phyloP scores from a whole-genome alignment of 2,329 filamentous ascomycete species.

The Penicillium sp. region DNA sequence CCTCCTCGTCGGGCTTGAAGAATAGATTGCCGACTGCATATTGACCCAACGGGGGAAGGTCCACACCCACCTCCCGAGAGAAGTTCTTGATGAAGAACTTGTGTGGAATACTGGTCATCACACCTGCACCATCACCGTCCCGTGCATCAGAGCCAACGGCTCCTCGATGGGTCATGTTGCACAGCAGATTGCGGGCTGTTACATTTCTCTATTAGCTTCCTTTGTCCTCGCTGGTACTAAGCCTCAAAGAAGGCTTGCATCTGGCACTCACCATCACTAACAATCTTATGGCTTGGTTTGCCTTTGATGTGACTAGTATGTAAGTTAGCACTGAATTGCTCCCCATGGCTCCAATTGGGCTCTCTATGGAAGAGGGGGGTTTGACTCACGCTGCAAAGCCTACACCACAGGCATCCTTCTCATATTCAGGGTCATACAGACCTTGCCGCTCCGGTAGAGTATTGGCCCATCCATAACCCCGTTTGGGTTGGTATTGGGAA shows the following conservation, averaged over 20 bases:
- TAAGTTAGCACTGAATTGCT: constrained; percentile 11
- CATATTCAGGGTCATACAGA: constrained; percentile 91
- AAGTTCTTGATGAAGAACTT: constrained; percentile 99
- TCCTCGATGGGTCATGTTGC: constrained; percentile 99
- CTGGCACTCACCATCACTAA: constrained; percentile 80
- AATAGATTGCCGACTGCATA: constrained; percentile 98
- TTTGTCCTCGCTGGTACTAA: neutral
- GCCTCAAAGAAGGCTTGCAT: neutral
- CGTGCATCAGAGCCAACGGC: constrained; percentile 96
- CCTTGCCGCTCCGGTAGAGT: constrained; percentile 97
- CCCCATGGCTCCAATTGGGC: neutral
- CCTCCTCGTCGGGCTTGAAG: constrained; percentile 94
- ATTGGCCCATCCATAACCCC: constrained; percentile 87
- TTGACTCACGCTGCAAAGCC: constrained; percentile 87
- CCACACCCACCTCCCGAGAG: constrained; percentile 81
- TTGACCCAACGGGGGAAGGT: constrained; percentile 82
- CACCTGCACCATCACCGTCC: constrained; percentile 96
- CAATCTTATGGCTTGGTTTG: constrained; percentile 94
- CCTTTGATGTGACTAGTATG: constrained; percentile 85
- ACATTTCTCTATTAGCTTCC: neutral
- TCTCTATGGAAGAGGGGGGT: neutral
- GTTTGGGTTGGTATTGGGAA: constrained; percentile 55
- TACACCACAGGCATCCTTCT: constrained; percentile 99
- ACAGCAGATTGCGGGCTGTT: constrained; percentile 83
- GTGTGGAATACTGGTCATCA: constrained; percentile 99